Base-by-base conservation (phyloP, 164 flowering plant species). In the Stephania japonica region DNA sequence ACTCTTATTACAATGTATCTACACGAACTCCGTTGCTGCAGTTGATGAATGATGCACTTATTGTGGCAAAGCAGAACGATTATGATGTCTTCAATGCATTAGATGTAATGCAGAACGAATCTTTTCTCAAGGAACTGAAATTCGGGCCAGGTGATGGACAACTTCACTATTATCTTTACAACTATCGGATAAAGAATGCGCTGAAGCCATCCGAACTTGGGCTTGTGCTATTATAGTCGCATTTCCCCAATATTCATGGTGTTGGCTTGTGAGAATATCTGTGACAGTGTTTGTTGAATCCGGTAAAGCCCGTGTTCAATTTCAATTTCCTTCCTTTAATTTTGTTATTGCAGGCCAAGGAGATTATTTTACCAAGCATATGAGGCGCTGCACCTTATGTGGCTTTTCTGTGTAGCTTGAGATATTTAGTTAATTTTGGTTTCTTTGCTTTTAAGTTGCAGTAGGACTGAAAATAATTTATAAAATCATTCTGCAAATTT, bases 101-200 rank as follows among this genome's bases (percentile, higher is more conserved):
- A 72, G 87, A 86, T 65, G 81, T 85, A 11, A 86, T 86, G 89
- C 84, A 85, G 1, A 86, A 86, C 26, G 89, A 85, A 25, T 49
- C 76, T 65, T 78, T 86, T 70, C 75, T 85, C 80, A 86, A 82
- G 84, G 89, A 83, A 42, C 83, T 86, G 72, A 86, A 85, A 62
- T 86, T 80, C 59, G 89, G 87, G 50, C 87, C 86, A 3, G 89
- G 89, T 38, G 89, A 85, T 70, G 89, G 89, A 16, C 81, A 85
- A 67, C 87, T 86, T 56, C 89, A 86, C 69, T 86, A 86, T 43
- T 86, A 84, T 79, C 86, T 84, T 10, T 86, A 86, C 71, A 86
- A 86, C 72, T 86, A 83, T 72, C 81, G 86, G 42, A 65, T 86
- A 53, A 80, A 75, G 41, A 78, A 72, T 9, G 80, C 81, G 56